A percentile compares a stretch with the other conserved stretches of the same genome.
Evolutionary conservation across 306 rosid species (phyloP).

Genomic region (Lupinus albus): DNA sequence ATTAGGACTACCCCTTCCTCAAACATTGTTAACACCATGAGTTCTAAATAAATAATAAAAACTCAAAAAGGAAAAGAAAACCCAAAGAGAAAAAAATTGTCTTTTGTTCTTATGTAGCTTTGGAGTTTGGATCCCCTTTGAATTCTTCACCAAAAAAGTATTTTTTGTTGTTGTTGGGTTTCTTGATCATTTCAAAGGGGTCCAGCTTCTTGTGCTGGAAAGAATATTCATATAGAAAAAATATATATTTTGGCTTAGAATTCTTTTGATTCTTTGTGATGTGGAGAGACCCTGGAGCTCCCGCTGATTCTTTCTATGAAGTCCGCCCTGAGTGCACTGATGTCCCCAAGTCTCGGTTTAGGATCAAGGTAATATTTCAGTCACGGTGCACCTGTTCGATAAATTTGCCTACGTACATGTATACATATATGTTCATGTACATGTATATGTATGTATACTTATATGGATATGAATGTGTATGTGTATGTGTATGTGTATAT

Average conservation of each 20-base stretch:
- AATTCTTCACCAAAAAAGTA: slow-evolving; percentile 37
- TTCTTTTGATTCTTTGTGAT: slow-evolving; percentile 53
- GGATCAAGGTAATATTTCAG: slow-evolving; percentile 93
- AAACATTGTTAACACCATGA: slow-evolving; percentile 2
- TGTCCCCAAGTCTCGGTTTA: slow-evolving; percentile 84
- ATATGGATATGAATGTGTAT: too few relatives aligned
- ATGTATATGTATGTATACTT: not conserved
- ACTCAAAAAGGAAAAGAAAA: not conserved
- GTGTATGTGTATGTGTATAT: not conserved
- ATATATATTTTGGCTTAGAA: slow-evolving; percentile 10
- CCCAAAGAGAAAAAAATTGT: not conserved
- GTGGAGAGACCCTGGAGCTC: slow-evolving; percentile 86
- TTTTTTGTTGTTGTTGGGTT: slow-evolving; percentile 41
- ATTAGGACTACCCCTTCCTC: too few relatives aligned
- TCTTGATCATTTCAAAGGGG: slow-evolving; percentile 52
- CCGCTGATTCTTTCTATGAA: slow-evolving; percentile 94
- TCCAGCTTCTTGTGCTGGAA: slow-evolving; percentile 41
- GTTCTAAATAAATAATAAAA: slow-evolving; percentile 16
- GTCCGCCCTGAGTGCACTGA: slow-evolving; percentile 88
- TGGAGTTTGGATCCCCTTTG: slow-evolving; percentile 56
- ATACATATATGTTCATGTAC: not conserved
- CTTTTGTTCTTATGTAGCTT: slow-evolving; percentile 23
- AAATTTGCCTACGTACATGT: too few relatives aligned
- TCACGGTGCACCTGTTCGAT: too few relatives aligned
- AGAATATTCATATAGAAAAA: not conserved